Evolutionary conservation across 345 rosid species (phyloP).

Genomic region (Aquilaria malaccensis): DNA sequence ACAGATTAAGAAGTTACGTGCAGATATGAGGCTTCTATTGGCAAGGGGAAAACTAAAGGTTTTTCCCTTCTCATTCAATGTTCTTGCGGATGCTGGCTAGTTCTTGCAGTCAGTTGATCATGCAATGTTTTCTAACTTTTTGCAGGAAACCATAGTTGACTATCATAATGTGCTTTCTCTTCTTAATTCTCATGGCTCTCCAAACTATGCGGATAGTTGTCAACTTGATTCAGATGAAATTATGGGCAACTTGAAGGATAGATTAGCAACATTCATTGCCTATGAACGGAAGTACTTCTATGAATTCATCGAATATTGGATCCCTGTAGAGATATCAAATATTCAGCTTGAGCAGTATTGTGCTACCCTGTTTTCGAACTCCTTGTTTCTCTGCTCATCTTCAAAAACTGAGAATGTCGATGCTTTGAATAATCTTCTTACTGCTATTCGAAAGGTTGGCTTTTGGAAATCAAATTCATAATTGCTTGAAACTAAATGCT

Average conservation of each 20-base stretch:
- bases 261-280: conserved; percentile 23
- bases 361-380: conserved; percentile 50
- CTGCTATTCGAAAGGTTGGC: conserved; percentile 61
- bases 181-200: conserved; percentile 21
- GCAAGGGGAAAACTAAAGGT: conserved; percentile 42
- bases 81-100: not conserved
- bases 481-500: conserved; percentile 7
- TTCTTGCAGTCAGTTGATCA: conserved; percentile 1
- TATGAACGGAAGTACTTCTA: conserved; percentile 38
- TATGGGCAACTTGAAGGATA: conserved; percentile 31
- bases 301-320: conserved; percentile 76
- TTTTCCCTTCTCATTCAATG: conserved; percentile 4
- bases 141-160: conserved; percentile 36
- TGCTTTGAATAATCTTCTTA: conserved; percentile 47
- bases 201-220: conserved; percentile 7
- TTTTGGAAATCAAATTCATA: conserved; percentile 6
- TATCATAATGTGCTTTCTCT: conserved; percentile 24
- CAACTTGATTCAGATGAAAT: conserved; percentile 18
- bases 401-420: conserved; percentile 53
- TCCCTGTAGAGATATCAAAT: conserved; percentile 72
- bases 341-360: conserved; percentile 96
- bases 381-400: conserved; percentile 47
- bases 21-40: conserved; percentile 39
- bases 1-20: conserved; percentile 27
- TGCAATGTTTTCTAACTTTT: conserved; percentile 11